Conservation (phyloP, 1,139 yeast species). For the Sugiyamaella sp. region DNA sequence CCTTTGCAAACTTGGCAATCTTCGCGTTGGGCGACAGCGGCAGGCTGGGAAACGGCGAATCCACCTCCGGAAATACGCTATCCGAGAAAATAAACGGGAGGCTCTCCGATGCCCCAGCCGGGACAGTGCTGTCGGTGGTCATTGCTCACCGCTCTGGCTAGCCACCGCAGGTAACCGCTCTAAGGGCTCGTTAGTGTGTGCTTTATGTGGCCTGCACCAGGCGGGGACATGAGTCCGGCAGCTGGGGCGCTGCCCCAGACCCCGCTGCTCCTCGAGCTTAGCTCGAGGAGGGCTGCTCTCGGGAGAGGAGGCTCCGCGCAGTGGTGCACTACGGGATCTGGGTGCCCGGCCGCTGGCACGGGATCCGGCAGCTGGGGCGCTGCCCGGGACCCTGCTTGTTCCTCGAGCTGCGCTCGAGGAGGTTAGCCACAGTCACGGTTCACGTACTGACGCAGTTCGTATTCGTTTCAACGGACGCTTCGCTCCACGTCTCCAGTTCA, state of each 20-base stretch:
- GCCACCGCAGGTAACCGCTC: neutral
- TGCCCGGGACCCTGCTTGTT: too few relatives aligned
- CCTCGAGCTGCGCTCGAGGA: too few relatives aligned
- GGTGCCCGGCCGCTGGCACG: too few relatives aligned
- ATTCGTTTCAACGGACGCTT: too few relatives aligned
- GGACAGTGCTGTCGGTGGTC: neutral
- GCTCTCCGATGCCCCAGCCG: neutral
- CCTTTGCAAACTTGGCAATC: conserved; percentile 33
- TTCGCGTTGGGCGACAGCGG: conserved; percentile 39
- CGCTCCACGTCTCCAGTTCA: too few relatives aligned
- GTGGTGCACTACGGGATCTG: too few relatives aligned
- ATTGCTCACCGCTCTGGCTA: neutral
- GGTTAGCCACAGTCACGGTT: too few relatives aligned
- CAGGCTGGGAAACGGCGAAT: conserved; percentile 36
- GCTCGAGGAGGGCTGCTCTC: neutral
- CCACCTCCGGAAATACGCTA: conserved; percentile 38
- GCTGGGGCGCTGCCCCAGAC: conserved; percentile 2
- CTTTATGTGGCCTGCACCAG: too few relatives aligned
- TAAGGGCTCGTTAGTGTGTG: too few relatives aligned
- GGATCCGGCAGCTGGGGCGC: too few relatives aligned
- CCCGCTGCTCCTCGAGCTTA: neutral
- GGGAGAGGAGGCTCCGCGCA: too few relatives aligned
- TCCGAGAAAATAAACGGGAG: conserved; percentile 38
- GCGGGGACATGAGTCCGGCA: neutral
- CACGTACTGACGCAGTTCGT: too few relatives aligned